These are phyloP conservation scores for Candida wancherniae DNA, from an alignment of 805 yeast genomes.

Conservation along the genomic window DNA sequence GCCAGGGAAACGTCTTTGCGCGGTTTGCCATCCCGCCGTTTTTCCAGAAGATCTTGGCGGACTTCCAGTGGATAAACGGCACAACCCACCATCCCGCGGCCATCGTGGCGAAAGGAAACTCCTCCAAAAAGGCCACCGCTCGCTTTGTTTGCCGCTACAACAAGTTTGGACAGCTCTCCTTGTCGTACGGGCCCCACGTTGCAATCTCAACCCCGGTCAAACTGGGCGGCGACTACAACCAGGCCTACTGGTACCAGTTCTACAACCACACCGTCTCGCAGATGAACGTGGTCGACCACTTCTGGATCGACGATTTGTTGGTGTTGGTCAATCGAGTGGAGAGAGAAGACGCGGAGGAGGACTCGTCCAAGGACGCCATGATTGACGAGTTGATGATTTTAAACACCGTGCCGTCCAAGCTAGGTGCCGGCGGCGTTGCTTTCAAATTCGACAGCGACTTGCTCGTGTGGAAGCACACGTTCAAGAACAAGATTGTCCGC, in stretches of 20 bases:
- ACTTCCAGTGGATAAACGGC: constrained; percentile 21
- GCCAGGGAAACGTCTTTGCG: constrained; percentile 13
- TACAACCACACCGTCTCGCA: constrained; percentile 28
- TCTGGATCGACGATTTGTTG: constrained; percentile 33
- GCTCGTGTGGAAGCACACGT: constrained; percentile 36
- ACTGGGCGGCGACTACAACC: constrained; percentile 21
- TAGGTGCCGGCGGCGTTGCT: constrained; percentile 28
- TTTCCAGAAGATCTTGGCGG: constrained; percentile 24
- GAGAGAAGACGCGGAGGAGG: constrained; percentile 13
- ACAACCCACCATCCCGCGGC: too few relatives aligned
- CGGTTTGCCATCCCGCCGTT: constrained; percentile 29
- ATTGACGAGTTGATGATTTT: constrained; percentile 36
- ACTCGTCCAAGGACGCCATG: constrained; percentile 10
- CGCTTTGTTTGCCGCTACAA: constrained; percentile 15
- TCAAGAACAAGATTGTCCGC: constrained; percentile 21
- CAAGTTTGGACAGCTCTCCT: constrained; percentile 10
- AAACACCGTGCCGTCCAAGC: constrained; percentile 27
- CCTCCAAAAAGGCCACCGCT: constrained; percentile 19
- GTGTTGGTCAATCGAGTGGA: constrained; percentile 28
- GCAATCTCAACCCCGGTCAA: constrained; percentile 15
- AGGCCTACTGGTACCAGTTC: constrained; percentile 38
- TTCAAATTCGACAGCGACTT: constrained; percentile 35
- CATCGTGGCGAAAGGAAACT: constrained; percentile 3
- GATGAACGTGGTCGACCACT: constrained; percentile 31
- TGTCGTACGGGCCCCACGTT: constrained; percentile 11